These are phyloP conservation scores for Colletotrichum lupini DNA, from an alignment of 2,329 filamentous ascomycete genomes.

Conservation along the genomic window DNA sequence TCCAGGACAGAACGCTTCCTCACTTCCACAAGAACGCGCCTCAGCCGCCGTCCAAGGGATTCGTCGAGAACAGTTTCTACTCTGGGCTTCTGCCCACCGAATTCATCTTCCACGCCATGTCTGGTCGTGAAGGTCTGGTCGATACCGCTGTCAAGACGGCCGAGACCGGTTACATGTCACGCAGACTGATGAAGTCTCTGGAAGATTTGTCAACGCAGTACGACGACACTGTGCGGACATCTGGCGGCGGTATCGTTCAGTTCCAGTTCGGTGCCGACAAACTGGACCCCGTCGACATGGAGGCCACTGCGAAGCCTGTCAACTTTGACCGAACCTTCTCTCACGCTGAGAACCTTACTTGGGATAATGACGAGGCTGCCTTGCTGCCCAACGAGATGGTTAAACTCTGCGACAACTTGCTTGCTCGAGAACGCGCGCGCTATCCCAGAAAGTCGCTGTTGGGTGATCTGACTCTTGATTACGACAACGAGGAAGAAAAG, in stretches of 20 bases:
- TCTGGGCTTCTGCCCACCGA: constrained; percentile 89
- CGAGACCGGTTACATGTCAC: constrained; percentile 99
- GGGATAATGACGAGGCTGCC: constrained; percentile 79
- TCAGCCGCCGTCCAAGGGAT: constrained; percentile 94
- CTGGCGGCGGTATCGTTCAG: constrained; percentile 88
- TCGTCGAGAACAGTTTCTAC: constrained; percentile 98
- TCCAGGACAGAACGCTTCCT: constrained; percentile 93
- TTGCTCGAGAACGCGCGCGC: constrained; percentile 75
- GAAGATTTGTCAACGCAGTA: constrained; percentile 95
- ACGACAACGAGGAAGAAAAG: constrained; percentile 76
- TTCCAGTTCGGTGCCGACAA: constrained; percentile 98
- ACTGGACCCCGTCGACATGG: constrained; percentile 97
- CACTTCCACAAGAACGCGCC: constrained; percentile 95
- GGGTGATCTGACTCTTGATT: constrained; percentile 71
- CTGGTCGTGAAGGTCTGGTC: constrained; percentile 96
- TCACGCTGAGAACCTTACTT: constrained; percentile 81
- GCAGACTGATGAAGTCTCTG: constrained; percentile 96
- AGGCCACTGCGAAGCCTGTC: constrained; percentile 91
- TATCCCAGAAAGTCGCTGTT: constrained; percentile 71
- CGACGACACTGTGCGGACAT: constrained; percentile 94
- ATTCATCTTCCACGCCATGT: constrained; percentile 98
- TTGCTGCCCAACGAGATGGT: constrained; percentile 81
- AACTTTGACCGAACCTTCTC: constrained; percentile 92
- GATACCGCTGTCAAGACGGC: constrained; percentile 99
- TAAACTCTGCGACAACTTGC: constrained; percentile 72